Percentiles rank a stretch among this genome's conserved stretches.
Conservation (phyloP, 805 yeast species). For the Starmerella vitae region DNA sequence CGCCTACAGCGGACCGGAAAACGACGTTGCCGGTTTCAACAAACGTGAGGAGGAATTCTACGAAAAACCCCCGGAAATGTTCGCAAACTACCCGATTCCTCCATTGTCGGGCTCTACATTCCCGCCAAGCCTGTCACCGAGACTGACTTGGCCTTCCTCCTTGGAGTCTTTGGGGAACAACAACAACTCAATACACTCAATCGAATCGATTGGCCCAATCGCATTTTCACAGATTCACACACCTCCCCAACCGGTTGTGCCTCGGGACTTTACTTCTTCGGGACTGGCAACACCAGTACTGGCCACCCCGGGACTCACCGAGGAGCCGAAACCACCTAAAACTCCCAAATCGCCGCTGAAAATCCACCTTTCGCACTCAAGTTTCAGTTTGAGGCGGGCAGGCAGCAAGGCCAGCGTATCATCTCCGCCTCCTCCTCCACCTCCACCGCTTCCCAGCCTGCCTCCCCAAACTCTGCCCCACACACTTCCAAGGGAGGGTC, state of each 20-base stretch:
- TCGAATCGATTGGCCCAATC: neutral
- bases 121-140: constrained; percentile 3
- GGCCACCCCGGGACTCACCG: neutral
- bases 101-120: neutral
- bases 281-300: neutral
- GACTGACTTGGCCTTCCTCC: constrained; percentile 11
- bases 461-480: neutral
- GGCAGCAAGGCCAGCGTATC: constrained; percentile 7
- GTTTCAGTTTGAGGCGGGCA: constrained; percentile 13
- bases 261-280: constrained; percentile 1
- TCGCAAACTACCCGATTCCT: constrained; percentile 1
- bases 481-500: neutral
- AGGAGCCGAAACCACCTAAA: constrained; percentile 1
- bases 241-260: neutral
- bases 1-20: constrained; percentile 1
- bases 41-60: neutral
- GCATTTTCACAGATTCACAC: neutral
- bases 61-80: neutral
- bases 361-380: constrained; percentile 11
- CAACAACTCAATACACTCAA: constrained; percentile 4
- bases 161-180: constrained; percentile 7
- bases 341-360: constrained; percentile 13
- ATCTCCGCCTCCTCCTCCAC: too few species aligned
- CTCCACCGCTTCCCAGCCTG: neutral
- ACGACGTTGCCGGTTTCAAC: neutral